Evolutionary conservation across 2,329 filamentous ascomycete genomes (phyloP).

Genomic region (Phialophora chinensis): DNA sequence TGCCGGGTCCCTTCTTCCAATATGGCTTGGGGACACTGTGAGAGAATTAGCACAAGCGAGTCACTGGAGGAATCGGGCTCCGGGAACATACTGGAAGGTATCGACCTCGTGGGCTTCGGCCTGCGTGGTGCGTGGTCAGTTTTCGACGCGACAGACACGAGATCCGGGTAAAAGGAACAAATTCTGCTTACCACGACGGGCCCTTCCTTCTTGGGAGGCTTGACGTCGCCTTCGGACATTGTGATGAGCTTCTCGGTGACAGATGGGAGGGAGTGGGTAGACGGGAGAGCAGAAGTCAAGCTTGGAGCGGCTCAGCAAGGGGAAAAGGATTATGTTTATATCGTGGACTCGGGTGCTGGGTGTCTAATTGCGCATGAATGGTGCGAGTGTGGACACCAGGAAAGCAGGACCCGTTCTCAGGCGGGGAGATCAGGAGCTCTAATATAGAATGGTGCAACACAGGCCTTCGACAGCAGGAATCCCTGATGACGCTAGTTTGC

Average conservation of each 20-base stretch:
- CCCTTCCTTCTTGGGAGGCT: slow-evolving; percentile 42
- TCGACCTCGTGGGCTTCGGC: slow-evolving; percentile 56
- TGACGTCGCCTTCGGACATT: slow-evolving; percentile 48
- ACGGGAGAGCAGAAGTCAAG: slow-evolving; percentile 14
- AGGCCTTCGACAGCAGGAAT: slow-evolving; percentile 6
- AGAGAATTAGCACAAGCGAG: slow-evolving; percentile 20
- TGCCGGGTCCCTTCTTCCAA: slow-evolving; percentile 64
- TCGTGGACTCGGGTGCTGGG: neutral
- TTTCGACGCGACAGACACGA: neutral
- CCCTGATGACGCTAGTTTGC: slow-evolving; percentile 22
- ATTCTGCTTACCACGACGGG: slow-evolving; percentile 48
- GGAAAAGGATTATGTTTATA: slow-evolving; percentile 26
- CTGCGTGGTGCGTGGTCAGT: slow-evolving; percentile 33
- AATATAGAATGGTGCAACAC: slow-evolving; percentile 21
- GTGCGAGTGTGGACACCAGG: slow-evolving; percentile 9
- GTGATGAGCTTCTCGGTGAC: slow-evolving; percentile 9
- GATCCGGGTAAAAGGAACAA: slow-evolving; percentile 8
- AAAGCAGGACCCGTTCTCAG: slow-evolving; percentile 12
- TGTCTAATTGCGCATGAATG: slow-evolving; percentile 8
- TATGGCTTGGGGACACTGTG: slow-evolving; percentile 60
- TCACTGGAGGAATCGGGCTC: neutral
- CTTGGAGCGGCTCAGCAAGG: slow-evolving; percentile 5
- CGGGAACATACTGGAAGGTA: slow-evolving; percentile 51
- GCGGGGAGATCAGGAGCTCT: slow-evolving; percentile 29
- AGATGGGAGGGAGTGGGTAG: neutral